Evolutionary conservation across 2,329 filamentous ascomycete species (phyloP).

Genomic region (Fusarium metavorans): DNA sequence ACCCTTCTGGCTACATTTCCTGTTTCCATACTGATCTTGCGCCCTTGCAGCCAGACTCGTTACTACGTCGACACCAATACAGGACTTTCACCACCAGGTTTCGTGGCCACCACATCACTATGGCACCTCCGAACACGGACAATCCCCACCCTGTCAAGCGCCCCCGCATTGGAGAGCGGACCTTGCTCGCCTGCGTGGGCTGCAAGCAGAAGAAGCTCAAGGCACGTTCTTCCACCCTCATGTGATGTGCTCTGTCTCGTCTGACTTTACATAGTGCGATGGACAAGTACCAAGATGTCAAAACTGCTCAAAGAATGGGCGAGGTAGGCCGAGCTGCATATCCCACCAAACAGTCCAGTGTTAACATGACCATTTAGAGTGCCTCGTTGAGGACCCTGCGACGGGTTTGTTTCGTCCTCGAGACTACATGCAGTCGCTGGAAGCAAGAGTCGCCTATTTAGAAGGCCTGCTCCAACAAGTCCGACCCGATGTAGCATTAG

Average conservation of each 20-base stretch:
- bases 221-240: neutral
- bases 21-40: neutral
- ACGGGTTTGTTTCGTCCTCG: slow-evolving; percentile 28
- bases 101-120: neutral
- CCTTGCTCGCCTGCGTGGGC: slow-evolving; percentile 26
- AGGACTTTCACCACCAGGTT: neutral
- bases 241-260: neutral
- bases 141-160: slow-evolving; percentile 21
- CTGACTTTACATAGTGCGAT: slow-evolving; percentile 21
- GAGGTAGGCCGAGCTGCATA: neutral
- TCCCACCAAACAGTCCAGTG: neutral
- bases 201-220: slow-evolving; percentile 37
- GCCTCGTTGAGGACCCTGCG: slow-evolving; percentile 31
- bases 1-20: neutral
- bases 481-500: slow-evolving; percentile 24
- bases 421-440: slow-evolving; percentile 30
- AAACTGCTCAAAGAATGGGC: slow-evolving; percentile 19
- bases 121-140: neutral
- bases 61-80: neutral
- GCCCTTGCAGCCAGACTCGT: neutral
- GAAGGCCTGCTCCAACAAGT: slow-evolving; percentile 28
- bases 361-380: slow-evolving; percentile 6
- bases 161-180: slow-evolving; percentile 25
- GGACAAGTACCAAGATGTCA: slow-evolving; percentile 23
- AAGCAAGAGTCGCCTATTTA: slow-evolving; percentile 28